Evolutionary conservation across 2,329 filamentous ascomycete genomes (phyloP), one percentile per base, ranked within the genome.

Genomic region (Pseudogymnoascus sp.): DNA sequence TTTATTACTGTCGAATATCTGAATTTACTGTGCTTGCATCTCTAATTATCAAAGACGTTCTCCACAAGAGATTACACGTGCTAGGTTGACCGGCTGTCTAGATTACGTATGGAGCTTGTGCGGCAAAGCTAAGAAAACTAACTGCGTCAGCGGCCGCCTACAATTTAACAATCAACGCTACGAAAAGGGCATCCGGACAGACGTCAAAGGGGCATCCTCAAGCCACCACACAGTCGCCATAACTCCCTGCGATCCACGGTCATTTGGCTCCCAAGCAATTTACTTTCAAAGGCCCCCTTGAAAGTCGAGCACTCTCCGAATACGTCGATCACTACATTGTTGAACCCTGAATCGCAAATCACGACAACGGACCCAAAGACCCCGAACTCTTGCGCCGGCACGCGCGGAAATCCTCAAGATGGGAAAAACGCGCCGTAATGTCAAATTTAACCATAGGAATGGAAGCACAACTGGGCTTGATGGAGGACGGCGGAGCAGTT

Each of bases 401-500:
- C 38, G 57, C 60, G 60, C 22, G 22, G 28, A 37, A 60, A 59
- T 30, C 25, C 16, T 34, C 35, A 8, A 50, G 6, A 78, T 78
- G 76, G 73, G 75, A 32, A 77, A 76, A 68, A 74, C 79, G 59
- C 76, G 77, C 68, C 79, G 78, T 68, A 77, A 79, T 67, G 78
- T 83, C 71, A 81, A 81, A 70, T 83, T 83, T 71, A 72, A 70
- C 54, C 71, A 71, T 62, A 62, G 71, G n/a, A 62, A 62, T 59
- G 68, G 70, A 16, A 65, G 68, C 41, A 65, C 62, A 58, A 65
- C 69, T 14, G 63, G 70, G 43, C 58, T 62, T 32, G 70, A 73
- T 65, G 71, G 69, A 14, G 58, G 58, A 22, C 80, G 85, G 67
- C 85, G 87, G 68, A 81, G 82, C 62, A 89, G 86, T 78, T 85